These are phyloP conservation scores for Atalantia buxifolia DNA, from an alignment of 345 rosid species.

Conservation along the genomic window DNA sequence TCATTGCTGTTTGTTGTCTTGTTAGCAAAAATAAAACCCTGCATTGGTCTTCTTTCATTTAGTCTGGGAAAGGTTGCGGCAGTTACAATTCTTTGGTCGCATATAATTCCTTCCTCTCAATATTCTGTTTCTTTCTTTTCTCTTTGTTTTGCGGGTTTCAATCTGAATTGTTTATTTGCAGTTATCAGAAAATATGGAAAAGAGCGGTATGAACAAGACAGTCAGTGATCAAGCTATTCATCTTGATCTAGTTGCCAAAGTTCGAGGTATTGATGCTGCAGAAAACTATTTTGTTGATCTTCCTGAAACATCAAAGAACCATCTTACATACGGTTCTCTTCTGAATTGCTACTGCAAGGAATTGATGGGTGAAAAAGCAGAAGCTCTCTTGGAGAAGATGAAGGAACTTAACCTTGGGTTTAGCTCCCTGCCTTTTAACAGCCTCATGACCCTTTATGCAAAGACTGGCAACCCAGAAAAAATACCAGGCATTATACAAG, in stretches of 20 bases:
- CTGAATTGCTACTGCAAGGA: conserved; percentile 89
- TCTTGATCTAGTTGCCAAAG: conserved; percentile 88
- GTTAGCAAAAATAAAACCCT: not conserved
- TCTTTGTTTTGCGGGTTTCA: not conserved
- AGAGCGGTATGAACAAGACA: conserved; percentile 86
- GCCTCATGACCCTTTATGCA: conserved; percentile 86
- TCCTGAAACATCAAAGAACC: conserved; percentile 75
- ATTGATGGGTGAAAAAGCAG: conserved; percentile 74
- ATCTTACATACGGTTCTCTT: conserved; percentile 74
- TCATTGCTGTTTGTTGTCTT: not conserved
- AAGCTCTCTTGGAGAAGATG: conserved; percentile 76
- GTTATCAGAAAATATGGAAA: conserved; percentile 81
- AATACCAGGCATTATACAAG: conserved; percentile 66
- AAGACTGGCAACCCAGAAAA: conserved; percentile 60
- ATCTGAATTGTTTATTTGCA: conserved; percentile 18
- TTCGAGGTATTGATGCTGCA: conserved; percentile 70
- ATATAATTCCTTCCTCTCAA: not conserved
- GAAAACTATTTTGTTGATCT: conserved; percentile 77
- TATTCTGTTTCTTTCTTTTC: not conserved
- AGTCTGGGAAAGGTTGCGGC: not conserved
- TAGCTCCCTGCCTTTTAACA: conserved; percentile 78
- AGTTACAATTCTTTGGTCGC: not conserved
- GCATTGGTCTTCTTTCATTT: not conserved
- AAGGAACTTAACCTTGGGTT: conserved; percentile 77
- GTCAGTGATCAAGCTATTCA: conserved; percentile 95